Percentiles rank a stretch among this genome's conserved stretches.
These are phyloP conservation scores for Lantana camara DNA, from an alignment of 257 asterid species.

Conservation along the genomic window DNA sequence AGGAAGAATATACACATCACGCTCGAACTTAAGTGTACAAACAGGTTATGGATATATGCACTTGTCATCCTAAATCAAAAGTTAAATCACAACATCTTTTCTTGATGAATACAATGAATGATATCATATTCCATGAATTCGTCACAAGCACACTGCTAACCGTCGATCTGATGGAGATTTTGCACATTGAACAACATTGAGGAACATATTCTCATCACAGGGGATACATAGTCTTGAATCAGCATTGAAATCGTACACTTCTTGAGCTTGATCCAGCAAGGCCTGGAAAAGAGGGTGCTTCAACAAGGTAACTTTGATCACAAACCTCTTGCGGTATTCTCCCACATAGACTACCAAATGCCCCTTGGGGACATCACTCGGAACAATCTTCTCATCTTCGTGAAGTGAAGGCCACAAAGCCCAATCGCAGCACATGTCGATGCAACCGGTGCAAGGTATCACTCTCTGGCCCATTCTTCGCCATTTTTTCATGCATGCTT, in stretches of 20 bases:
- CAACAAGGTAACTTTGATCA: constrained; percentile 66
- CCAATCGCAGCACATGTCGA: constrained; percentile 54
- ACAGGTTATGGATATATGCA: constrained; percentile 32
- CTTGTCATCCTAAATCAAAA: constrained; percentile 32
- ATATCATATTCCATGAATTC: constrained; percentile 17
- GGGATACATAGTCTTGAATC: constrained; percentile 79
- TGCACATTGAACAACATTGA: constrained; percentile 65
- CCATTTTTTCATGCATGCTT: constrained; percentile 54
- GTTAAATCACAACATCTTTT: constrained; percentile 17
- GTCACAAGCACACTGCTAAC: constrained; percentile 47
- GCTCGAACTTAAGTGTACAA: constrained; percentile 33
- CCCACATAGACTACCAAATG: constrained; percentile 88
- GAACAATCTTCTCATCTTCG: constrained; percentile 59
- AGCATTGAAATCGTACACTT: constrained; percentile 59
- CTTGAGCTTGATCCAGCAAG: constrained; percentile 82
- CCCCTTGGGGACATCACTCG: constrained; percentile 86
- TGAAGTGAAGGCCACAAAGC: constrained; percentile 42
- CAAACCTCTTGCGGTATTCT: constrained; percentile 64
- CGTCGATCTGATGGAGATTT: constrained; percentile 55
- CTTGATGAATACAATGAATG: too few species aligned
- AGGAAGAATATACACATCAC: constrained; percentile 35
- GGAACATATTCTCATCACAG: constrained; percentile 78
- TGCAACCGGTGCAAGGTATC: constrained; percentile 43
- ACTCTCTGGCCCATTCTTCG: constrained; percentile 40
- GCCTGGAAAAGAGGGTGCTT: constrained; percentile 79